These are phyloP conservation scores for Haplosporangium gracile DNA, from an alignment of 192 early-diverging fungal species.

Conservation along the genomic window DNA sequence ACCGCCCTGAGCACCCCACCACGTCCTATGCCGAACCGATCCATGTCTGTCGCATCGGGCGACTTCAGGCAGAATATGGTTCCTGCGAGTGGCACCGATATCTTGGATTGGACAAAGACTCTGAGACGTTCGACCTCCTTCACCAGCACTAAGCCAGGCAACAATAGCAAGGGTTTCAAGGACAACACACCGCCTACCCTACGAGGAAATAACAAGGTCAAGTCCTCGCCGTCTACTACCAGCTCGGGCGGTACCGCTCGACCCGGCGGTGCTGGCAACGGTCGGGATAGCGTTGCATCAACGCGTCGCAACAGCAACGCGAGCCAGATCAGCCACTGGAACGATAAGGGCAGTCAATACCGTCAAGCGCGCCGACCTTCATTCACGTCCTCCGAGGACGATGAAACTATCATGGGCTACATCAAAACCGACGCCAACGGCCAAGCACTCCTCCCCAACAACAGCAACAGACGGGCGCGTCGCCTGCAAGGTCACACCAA, in stretches of 20 bases:
- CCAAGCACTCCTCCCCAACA: neutral
- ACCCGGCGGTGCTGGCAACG: neutral
- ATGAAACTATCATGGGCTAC: conserved; percentile 38
- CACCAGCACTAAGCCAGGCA: neutral
- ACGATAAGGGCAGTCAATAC: neutral
- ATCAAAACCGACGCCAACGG: neutral
- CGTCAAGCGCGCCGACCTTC: neutral
- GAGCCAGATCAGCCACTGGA: conserved; percentile 3
- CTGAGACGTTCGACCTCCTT: conserved; percentile 28
- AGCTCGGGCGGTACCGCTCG: neutral
- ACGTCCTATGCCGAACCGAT: conserved; percentile 21
- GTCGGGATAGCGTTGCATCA: neutral
- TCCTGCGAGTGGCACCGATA: neutral
- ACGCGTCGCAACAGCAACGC: conserved; percentile 12
- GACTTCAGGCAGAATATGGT: conserved; percentile 11
- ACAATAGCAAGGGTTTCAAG: conserved; percentile 4
- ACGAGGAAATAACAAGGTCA: conserved; percentile 1
- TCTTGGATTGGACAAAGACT: conserved; percentile 31
- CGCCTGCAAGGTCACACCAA: neutral
- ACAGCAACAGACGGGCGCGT: neutral
- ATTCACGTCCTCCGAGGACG: conserved; percentile 37
- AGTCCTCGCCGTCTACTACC: neutral
- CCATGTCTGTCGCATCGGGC: conserved; percentile 23
- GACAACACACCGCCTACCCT: conserved; percentile 1
- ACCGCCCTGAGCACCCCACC: conserved; percentile 32